Evolutionary conservation across 2,329 filamentous ascomycete species (phyloP).

Genomic region (Madurella fahalii): DNA sequence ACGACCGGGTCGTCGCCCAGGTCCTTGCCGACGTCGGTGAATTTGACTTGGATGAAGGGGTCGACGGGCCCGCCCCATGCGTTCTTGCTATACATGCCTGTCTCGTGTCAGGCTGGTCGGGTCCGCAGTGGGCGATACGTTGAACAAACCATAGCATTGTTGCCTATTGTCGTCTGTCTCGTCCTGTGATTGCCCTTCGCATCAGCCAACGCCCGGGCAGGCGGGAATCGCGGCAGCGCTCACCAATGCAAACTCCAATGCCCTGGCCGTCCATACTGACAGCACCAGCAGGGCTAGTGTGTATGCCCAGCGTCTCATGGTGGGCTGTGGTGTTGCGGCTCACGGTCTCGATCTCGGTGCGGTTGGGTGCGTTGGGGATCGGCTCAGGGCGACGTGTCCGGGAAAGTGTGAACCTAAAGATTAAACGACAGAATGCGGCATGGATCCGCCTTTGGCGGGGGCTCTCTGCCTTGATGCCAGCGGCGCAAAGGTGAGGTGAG

Average conservation of each 20-base stretch:
- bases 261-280: slow-evolving; percentile 50
- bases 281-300: slow-evolving; percentile 49
- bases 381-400: slow-evolving; percentile 4
- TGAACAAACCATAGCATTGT: slow-evolving; percentile 62
- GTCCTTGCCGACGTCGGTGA: slow-evolving; percentile 47
- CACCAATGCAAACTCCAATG: slow-evolving; percentile 58
- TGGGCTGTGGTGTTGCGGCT: slow-evolving; percentile 11
- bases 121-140: neutral
- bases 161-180: slow-evolving; percentile 73
- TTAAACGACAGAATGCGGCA: neutral
- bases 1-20: slow-evolving; percentile 68
- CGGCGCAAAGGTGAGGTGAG: neutral
- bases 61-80: slow-evolving; percentile 85
- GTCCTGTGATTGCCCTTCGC: slow-evolving; percentile 49
- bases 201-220: neutral
- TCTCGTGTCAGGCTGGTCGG: slow-evolving; percentile 19
- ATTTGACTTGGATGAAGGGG: slow-evolving; percentile 84
- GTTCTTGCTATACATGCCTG: slow-evolving; percentile 89
- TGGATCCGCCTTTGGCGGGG: neutral
- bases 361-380: neutral
- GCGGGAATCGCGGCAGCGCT: slow-evolving; percentile 20
- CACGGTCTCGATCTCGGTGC: neutral
- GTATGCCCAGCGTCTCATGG: slow-evolving; percentile 54
- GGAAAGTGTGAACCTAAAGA: neutral
- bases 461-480: neutral